Evolutionary conservation across 371 early-diverging fungal genomes (phyloP), one percentile per base, ranked within the genome.

Genomic region (Parasitella parasitica): DNA sequence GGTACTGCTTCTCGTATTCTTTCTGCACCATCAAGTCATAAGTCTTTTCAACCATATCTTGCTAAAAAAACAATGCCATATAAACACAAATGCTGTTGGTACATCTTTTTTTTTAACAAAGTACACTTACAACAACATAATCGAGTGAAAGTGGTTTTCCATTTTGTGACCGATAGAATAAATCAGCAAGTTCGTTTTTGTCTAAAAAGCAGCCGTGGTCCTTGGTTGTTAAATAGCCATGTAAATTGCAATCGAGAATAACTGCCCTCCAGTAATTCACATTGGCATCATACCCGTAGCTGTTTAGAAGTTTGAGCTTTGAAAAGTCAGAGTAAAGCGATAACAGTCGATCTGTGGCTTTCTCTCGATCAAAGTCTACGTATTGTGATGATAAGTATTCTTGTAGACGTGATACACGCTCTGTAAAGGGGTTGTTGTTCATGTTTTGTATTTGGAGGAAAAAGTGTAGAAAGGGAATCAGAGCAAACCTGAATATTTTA

Each of bases 251-350:
- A 24, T 71, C 64, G 4, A 71, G 32, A n/a, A 75, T 54, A 15
- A 68, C 61, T 15, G 54, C 43, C 27, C 61, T 59, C 75, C 75
- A 75, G 49, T 63, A 71, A 6, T 48, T 43, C 8, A 69, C 46
- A 52, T 75, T 75, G 22, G 69, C 67, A 12, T 71, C 62, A 43
- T 66, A 71, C 12, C 68, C 75, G 48, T 66, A 75, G 0, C 50
- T 28, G 43, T 75, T 75, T 26, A 68, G 54, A 7, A 59, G 30
- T 16, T 61, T 57, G 8, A 63, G 18, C 16, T 69, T 65, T 7
- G 69, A 60, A 32, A 75, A 75, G 26, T 75, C 75, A 4, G 75
- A 75, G 34, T 68, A 75, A 8, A 75, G 43, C 7, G 69, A 66
- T 11, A 22, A 38, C 26, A 75, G 28, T 5, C 75, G 65, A 16